Evolutionary conservation across 768 basidiomycete genomes (phyloP).

Genomic region (Strobilomyces dryophilus): DNA sequence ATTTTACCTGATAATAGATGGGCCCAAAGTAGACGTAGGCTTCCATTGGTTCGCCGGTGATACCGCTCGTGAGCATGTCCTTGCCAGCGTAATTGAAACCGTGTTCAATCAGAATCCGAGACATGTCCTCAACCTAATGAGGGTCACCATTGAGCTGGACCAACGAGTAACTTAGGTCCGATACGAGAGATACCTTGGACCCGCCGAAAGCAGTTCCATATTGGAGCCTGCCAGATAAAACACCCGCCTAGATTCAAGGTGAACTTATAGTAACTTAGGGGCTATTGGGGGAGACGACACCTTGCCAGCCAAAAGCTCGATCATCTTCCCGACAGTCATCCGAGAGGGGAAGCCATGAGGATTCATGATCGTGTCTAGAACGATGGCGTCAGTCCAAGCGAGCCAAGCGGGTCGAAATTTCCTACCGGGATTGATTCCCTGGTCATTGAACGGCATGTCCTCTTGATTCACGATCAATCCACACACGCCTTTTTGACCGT

Average conservation of each 20-base stretch:
- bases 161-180: not conserved
- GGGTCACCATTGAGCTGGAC: constrained; percentile 5
- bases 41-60: constrained; percentile 94
- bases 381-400: constrained; percentile 11
- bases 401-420: not conserved
- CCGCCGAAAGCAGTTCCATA: constrained; percentile 98
- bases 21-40: constrained; percentile 99
- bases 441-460: constrained; percentile 99
- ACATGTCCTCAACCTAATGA: constrained; percentile 92
- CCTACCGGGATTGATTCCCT: constrained; percentile 88
- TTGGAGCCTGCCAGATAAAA: constrained; percentile 82
- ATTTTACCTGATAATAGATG: constrained; percentile 88
- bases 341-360: constrained; percentile 99
- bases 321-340: constrained; percentile 99
- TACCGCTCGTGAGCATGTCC: constrained; percentile 97
- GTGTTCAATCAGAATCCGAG: constrained; percentile 87
- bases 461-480: constrained; percentile 98
- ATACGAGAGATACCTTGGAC: constrained; percentile 62
- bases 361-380: constrained; percentile 96
- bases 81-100: constrained; percentile 99
- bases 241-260: constrained; percentile 64
- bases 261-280: constrained; percentile 1
- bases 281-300: constrained; percentile 31
- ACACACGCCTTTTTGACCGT: constrained; percentile 99
- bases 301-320: constrained; percentile 94